Percentiles rank a stretch among this genome's conserved stretches.
These are phyloP conservation scores for Dillenia turbinata DNA, from an alignment of 164 flowering plant genomes.

Conservation along the genomic window DNA sequence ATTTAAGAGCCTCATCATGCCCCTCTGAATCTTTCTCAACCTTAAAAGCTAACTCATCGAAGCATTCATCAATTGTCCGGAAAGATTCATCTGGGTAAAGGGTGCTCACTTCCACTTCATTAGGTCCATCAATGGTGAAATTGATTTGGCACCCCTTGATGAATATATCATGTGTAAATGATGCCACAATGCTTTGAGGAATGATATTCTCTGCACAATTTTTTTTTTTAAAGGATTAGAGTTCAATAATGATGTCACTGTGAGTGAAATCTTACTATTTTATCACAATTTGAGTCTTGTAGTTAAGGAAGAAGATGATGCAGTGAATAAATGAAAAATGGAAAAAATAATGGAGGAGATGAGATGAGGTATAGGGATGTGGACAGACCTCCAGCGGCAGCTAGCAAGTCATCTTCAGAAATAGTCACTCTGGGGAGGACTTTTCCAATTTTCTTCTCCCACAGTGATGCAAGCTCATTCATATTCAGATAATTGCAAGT, in stretches of 20 bases:
- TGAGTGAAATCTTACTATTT: too few species aligned
- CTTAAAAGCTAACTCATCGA: constrained; percentile 22
- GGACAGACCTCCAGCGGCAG: constrained; percentile 41
- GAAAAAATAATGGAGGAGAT: background rate
- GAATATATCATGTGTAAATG: constrained; percentile 53
- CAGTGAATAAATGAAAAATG: background rate
- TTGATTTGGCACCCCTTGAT: constrained; percentile 43
- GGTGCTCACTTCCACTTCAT: constrained; percentile 25
- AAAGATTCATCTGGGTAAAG: constrained; percentile 37
- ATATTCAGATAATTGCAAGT: constrained; percentile 36
- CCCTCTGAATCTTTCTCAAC: background rate
- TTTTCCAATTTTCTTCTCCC: constrained; percentile 56
- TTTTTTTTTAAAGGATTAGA: too few species aligned
- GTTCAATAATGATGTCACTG: too few species aligned
- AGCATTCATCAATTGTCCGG: constrained; percentile 39
- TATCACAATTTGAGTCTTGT: background rate
- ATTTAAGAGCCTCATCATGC: too few species aligned
- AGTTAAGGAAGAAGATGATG: background rate
- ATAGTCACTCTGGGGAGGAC: constrained; percentile 46
- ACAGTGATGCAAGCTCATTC: constrained; percentile 53
- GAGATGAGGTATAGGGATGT: background rate
- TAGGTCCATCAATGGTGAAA: constrained; percentile 22
- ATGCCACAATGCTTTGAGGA: constrained; percentile 58
- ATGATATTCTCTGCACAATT: constrained; percentile 44
- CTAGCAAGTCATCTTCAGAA: constrained; percentile 41